Conservation (phyloP, 2,329 filamentous ascomycete genomes). For the Zasmidium angulare region DNA sequence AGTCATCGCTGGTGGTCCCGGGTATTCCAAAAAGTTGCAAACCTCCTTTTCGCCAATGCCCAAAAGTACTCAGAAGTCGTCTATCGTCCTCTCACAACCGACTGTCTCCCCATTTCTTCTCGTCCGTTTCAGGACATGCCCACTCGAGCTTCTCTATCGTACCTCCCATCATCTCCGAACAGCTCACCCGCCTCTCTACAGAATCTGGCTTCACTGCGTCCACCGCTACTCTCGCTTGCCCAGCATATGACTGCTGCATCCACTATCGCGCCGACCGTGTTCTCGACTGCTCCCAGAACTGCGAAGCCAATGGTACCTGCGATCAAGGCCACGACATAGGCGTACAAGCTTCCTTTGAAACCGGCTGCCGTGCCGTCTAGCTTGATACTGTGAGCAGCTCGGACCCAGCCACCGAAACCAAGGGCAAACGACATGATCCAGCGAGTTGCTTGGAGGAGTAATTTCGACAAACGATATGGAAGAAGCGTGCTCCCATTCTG, state of each 20-base stretch:
- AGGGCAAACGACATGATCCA: constrained; percentile 88
- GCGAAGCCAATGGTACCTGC: constrained; percentile 95
- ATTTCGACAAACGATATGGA: constrained; percentile 86
- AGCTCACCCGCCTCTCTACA: constrained; percentile 88
- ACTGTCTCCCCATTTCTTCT: background rate
- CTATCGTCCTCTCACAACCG: no score
- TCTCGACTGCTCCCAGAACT: constrained; percentile 59
- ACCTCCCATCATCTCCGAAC: constrained; percentile 63
- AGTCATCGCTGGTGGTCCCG: background rate
- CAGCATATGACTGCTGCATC: constrained; percentile 80
- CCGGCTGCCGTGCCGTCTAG: constrained; percentile 55
- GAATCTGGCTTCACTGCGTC: constrained; percentile 67
- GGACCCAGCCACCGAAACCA: constrained; percentile 95
- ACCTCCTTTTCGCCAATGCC: background rate
- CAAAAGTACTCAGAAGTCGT: background rate
- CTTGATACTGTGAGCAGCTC: constrained; percentile 76
- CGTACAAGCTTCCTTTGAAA: constrained; percentile 78
- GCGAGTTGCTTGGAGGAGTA: constrained; percentile 85
- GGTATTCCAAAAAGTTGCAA: background rate
- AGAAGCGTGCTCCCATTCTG: constrained; percentile 36
- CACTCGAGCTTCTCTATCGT: constrained; percentile 10
- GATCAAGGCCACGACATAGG: constrained; percentile 88
- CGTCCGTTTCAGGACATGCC: constrained; percentile 13
- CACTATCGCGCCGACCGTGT: constrained; percentile 38
- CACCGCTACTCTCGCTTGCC: constrained; percentile 75